phyloP scores from a whole-genome alignment of 768 basidiomycete genomes.

The Russula virescens region DNA sequence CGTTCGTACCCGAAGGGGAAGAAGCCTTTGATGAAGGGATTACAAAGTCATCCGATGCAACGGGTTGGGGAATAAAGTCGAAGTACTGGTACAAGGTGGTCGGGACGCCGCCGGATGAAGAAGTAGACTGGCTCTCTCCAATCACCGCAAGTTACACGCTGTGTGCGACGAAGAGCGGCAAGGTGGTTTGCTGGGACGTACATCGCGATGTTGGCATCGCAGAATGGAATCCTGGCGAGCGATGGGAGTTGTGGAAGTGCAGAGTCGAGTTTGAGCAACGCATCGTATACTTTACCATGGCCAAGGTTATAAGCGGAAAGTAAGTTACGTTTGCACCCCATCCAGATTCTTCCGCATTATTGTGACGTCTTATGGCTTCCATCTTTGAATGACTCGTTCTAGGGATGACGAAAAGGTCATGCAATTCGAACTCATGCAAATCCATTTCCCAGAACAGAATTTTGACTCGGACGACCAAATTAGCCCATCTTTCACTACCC shows the following conservation, averaged over 20 bases:
- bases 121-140: slow-evolving; percentile 72
- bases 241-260: slow-evolving; percentile 76
- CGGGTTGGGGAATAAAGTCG: slow-evolving; percentile 29
- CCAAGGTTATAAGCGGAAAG: slow-evolving; percentile 28
- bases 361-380: neutral
- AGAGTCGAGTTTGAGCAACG: slow-evolving; percentile 68
- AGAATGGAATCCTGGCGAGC: slow-evolving; percentile 57
- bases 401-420: slow-evolving; percentile 51
- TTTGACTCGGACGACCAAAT: slow-evolving; percentile 1
- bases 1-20: slow-evolving; percentile 23
- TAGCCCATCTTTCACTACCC: slow-evolving; percentile 47
- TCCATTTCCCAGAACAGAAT: slow-evolving; percentile 46
- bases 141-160: slow-evolving; percentile 71
- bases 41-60: slow-evolving; percentile 1
- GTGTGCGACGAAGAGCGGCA: slow-evolving; percentile 72
- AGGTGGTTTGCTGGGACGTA: slow-evolving; percentile 74
- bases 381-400: neutral
- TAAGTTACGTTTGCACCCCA: neutral
- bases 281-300: slow-evolving; percentile 72
- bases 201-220: slow-evolving; percentile 54
- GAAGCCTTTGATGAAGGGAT: neutral
- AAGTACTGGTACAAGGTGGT: slow-evolving; percentile 63
- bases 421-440: slow-evolving; percentile 67
- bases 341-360: no score
- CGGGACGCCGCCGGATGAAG: slow-evolving; percentile 58